Evolutionary conservation across 441 rosid species (phyloP), one percentile per base, ranked within the genome.

Genomic region (Adansonia madagascariensis): DNA sequence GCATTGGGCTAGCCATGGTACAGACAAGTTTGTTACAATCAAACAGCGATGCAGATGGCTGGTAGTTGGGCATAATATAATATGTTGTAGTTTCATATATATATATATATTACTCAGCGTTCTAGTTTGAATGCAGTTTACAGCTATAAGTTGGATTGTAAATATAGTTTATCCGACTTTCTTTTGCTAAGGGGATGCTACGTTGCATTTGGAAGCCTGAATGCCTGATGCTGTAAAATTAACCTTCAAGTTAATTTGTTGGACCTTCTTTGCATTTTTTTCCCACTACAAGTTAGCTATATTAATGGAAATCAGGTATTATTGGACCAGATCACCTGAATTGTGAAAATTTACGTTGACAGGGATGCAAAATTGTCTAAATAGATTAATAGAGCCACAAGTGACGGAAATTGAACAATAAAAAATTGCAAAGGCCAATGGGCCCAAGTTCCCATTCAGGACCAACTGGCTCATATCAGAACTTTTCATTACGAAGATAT

Each of bases 1-100:
- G 56, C 89, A 86, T 64, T 90, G 91, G 92, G 91, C 92, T 55
- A 85, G 89, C 75, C 89, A 89, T 52, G 94, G 94, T 60, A 88
- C 91, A 22, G 88, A 90, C 84, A 89, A 87, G 85, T 90, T 85
- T 73, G 89, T 91, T 31, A 89, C 91, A 57, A 75, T 75, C 55
- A 74, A 59, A 14, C 60, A 73, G 66, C 18, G 53, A 87, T 83
- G 85, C 86, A 86, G 81, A 63, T 10, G 61, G 64, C n/a, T 47
- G 18, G 74, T 17, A 74, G 73, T 24, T 6, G 6, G 18, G 44
- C 35, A 31, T 31, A 3, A 8, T 15, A 31, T 18, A 15, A 50
- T 49, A 52, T 55, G 41, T 74, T 71, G 71, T 11, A 73, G 55
- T 76, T 52, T 44, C 71, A 3, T 31, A 31, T 31, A 31, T 31